These are phyloP conservation scores for Tulasnella sp. DNA, from an alignment of 768 basidiomycete species.

Conservation along the genomic window DNA sequence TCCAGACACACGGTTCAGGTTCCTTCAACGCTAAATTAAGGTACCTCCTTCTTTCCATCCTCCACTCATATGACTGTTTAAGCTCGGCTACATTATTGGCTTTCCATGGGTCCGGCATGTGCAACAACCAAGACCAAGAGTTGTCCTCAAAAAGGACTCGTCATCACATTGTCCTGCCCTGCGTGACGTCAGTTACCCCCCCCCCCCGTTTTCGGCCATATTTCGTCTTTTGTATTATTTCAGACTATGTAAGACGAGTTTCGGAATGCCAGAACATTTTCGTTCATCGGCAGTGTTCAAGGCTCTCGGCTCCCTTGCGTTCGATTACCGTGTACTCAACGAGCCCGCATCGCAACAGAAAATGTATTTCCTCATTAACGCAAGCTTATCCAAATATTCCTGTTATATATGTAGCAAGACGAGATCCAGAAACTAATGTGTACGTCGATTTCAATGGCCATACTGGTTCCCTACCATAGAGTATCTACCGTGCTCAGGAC, in stretches of 20 bases:
- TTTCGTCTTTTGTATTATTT: not conserved
- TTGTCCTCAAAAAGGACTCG: not conserved
- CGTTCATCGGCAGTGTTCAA: not conserved
- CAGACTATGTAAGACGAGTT: not conserved
- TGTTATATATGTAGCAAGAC: no score
- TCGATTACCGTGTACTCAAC: no score
- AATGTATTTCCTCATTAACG: no score
- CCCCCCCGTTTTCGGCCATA: not conserved
- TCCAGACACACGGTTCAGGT: no score
- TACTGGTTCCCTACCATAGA: not conserved
- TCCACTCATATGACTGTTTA: no score
- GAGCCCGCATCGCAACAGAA: no score
- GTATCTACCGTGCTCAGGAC: not conserved
- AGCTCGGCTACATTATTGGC: conserved; percentile 29
- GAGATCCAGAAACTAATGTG: no score
- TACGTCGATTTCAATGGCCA: no score
- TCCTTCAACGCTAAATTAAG: no score
- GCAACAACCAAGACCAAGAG: not conserved
- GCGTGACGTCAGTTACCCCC: not conserved
- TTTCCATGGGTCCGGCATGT: conserved; percentile 32
- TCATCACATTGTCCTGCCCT: not conserved
- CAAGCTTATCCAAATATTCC: no score
- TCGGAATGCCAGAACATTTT: not conserved
- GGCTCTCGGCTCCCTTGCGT: no score
- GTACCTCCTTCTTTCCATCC: no score